These are phyloP conservation scores for Epicoccum nigrum DNA, from an alignment of 2,329 filamentous ascomycete genomes.

Conservation along the genomic window DNA sequence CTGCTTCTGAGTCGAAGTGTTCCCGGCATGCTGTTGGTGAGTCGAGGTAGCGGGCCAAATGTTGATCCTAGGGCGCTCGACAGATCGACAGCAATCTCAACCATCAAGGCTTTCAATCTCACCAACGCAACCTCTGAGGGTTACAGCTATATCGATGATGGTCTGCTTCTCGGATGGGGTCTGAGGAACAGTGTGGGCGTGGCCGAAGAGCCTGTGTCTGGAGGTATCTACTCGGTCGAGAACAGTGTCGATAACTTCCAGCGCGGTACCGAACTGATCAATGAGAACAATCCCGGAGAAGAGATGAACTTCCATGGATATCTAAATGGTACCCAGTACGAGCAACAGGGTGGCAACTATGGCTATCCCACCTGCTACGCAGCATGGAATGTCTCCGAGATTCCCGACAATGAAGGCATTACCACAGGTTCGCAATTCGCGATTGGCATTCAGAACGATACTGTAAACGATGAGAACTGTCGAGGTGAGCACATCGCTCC, in stretches of 20 bases:
- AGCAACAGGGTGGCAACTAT: slow-evolving; percentile 62
- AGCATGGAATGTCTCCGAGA: slow-evolving; percentile 63
- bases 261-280: slow-evolving; percentile 65
- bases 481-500: slow-evolving; percentile 49
- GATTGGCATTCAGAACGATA: slow-evolving; percentile 52
- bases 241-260: slow-evolving; percentile 71
- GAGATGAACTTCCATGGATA: slow-evolving; percentile 75
- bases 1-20: slow-evolving; percentile 64
- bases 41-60: slow-evolving; percentile 68
- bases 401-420: slow-evolving; percentile 55
- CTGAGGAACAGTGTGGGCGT: slow-evolving; percentile 75
- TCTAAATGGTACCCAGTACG: slow-evolving; percentile 57
- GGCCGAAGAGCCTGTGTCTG: slow-evolving; percentile 63
- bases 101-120: slow-evolving; percentile 68
- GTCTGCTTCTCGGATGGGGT: slow-evolving; percentile 66
- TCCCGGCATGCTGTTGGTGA: slow-evolving; percentile 67
- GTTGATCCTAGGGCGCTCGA: slow-evolving; percentile 63
- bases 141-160: slow-evolving; percentile 60
- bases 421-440: slow-evolving; percentile 58
- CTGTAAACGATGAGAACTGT: slow-evolving; percentile 57
- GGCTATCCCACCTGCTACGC: slow-evolving; percentile 75
- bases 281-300: slow-evolving; percentile 73
- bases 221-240: slow-evolving; percentile 65
- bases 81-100: slow-evolving; percentile 64
- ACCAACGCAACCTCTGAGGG: slow-evolving; percentile 47